Evolutionary conservation across 2,329 filamentous ascomycete genomes (phyloP).

Genomic region (Fusarium compactum): DNA sequence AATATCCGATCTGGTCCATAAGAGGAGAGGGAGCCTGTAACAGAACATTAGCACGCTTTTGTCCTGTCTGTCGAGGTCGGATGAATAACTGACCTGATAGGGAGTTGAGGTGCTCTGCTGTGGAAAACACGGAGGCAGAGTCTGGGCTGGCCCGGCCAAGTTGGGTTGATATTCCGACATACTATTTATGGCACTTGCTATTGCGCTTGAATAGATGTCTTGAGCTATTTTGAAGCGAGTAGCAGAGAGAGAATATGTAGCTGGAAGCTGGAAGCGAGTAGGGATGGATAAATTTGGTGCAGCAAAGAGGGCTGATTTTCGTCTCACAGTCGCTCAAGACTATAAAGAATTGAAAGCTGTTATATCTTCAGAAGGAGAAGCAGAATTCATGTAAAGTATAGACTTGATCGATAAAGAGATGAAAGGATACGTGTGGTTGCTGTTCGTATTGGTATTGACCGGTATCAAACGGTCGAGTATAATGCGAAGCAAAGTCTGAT

Average conservation of each 20-base stretch:
- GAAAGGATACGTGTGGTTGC: background rate
- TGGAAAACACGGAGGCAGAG: background rate
- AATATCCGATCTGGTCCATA: background rate
- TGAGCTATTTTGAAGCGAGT: slow-evolving; percentile 8
- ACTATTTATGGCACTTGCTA: background rate
- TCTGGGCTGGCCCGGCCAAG: background rate
- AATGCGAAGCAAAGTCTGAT: slow-evolving; percentile 20
- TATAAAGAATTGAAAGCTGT: background rate
- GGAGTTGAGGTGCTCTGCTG: background rate
- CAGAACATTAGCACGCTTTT: slow-evolving; percentile 12
- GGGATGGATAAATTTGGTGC: background rate
- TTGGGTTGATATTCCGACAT: slow-evolving; percentile 14
- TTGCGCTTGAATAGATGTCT: slow-evolving; percentile 4
- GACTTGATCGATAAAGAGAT: slow-evolving; percentile 6
- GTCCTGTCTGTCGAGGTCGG: background rate
- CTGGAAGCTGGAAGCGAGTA: slow-evolving; percentile 1
- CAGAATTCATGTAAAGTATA: background rate
- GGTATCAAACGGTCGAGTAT: slow-evolving; percentile 19
- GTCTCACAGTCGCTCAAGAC: background rate
- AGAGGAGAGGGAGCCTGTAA: background rate
- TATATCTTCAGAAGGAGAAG: slow-evolving; percentile 5
- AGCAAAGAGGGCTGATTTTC: background rate
- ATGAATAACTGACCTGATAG: slow-evolving; percentile 10
- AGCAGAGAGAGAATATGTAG: background rate
- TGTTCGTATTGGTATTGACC: background rate